Evolutionary conservation across 441 rosid genomes (phyloP).

Genomic region (Pelargonium australe): DNA sequence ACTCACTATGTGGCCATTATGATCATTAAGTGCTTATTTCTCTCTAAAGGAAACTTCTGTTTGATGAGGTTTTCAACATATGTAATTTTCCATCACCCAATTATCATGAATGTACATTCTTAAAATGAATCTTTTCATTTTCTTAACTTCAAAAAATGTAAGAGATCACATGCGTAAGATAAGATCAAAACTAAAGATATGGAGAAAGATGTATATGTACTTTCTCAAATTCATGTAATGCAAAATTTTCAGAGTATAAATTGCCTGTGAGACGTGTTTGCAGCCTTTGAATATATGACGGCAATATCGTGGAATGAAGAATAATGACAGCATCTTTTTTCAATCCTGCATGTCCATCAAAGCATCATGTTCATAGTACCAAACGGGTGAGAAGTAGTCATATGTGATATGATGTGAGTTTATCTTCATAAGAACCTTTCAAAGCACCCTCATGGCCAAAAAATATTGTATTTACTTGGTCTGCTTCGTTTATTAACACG

Average conservation of each 20-base stretch:
- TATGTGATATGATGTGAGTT: background rate
- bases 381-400: conserved; percentile 10
- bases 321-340: conserved; percentile 50
- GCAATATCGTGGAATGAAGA: conserved; percentile 47
- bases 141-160: too few species aligned
- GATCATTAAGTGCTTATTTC: conserved; percentile 9
- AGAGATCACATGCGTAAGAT: too few species aligned
- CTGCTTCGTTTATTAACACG: conserved; percentile 53
- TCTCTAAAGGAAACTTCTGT: too few species aligned
- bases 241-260: conserved; percentile 4
- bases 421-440: conserved; percentile 38
- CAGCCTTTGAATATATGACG: conserved; percentile 45
- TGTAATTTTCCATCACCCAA: too few species aligned
- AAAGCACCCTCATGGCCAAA: conserved; percentile 54
- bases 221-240: background rate
- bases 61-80: too few species aligned
- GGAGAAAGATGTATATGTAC: background rate
- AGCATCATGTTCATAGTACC: conserved; percentile 16
- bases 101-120: too few species aligned
- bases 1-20: conserved; percentile 10
- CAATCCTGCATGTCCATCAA: conserved; percentile 40
- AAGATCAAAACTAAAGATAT: too few species aligned
- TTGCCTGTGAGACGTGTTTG: conserved; percentile 62
- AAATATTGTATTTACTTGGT: conserved; percentile 50
- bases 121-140: too few species aligned